phyloP scores from a whole-genome alignment of 1,284 basidiomycete species.

The Xerocomus minutiporus region DNA sequence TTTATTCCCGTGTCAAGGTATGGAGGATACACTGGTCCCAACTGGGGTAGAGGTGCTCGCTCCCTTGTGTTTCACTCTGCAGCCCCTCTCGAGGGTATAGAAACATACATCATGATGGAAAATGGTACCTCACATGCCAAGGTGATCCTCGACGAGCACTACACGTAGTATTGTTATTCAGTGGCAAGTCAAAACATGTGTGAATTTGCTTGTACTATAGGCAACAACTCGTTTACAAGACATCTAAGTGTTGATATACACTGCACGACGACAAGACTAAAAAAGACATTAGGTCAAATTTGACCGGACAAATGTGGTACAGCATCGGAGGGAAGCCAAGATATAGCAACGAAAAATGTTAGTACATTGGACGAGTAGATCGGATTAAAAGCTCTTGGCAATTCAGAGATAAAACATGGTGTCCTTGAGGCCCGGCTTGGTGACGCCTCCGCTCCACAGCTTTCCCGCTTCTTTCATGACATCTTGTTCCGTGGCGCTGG shows the following conservation, averaged over 20 bases:
- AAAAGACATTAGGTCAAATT: neutral
- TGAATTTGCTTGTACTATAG: neutral
- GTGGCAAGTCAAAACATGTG: neutral
- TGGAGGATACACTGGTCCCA: conserved; percentile 51
- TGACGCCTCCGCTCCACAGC: conserved; percentile 57
- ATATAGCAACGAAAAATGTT: neutral
- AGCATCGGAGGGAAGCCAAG: neutral
- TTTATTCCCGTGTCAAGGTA: conserved; percentile 39
- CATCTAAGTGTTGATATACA: neutral
- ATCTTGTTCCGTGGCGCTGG: conserved; percentile 31
- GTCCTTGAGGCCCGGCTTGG: conserved; percentile 46
- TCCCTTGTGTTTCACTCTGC: conserved; percentile 55
- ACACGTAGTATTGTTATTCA: conserved; percentile 3
- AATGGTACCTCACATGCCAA: conserved; percentile 44
- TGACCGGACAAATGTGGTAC: neutral
- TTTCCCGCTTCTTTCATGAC: conserved; percentile 44
- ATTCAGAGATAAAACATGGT: conserved; percentile 74
- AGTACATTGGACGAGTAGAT: neutral
- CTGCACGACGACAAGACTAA: neutral
- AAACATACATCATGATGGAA: conserved; percentile 62
- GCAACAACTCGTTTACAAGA: neutral
- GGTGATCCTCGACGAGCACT: conserved; percentile 24
- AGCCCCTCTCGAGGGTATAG: conserved; percentile 40
- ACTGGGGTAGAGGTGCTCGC: conserved; percentile 64
- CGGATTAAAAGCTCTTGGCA: neutral